Percentiles rank a stretch among this genome's conserved stretches.
These are phyloP conservation scores for Teratosphaeria destructans DNA, from an alignment of 2,329 filamentous ascomycete species.

Conservation along the genomic window DNA sequence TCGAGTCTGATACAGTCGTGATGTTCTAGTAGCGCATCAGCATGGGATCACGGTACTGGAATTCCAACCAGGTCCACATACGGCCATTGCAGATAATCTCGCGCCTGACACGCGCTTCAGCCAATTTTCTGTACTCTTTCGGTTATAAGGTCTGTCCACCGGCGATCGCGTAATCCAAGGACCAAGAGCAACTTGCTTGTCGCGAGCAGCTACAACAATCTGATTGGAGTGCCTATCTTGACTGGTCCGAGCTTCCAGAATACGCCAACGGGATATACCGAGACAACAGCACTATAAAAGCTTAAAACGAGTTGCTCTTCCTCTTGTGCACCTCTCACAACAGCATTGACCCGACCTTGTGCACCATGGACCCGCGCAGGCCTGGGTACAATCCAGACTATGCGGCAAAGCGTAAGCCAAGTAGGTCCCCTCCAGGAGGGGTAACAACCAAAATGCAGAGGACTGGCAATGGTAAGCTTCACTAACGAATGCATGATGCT, in stretches of 20 bases:
- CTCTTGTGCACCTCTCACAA: not conserved
- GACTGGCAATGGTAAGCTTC: not conserved
- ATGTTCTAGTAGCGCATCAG: constrained; percentile 40
- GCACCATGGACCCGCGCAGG: constrained; percentile 4
- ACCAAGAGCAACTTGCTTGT: not conserved
- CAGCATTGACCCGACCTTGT: not conserved
- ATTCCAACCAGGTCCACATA: not conserved
- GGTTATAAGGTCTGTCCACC: not conserved
- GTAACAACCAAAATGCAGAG: not conserved
- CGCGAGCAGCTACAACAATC: not conserved
- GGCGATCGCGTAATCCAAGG: not conserved
- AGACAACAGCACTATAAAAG: not conserved
- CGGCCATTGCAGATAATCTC: constrained; percentile 2
- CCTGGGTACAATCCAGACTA: not conserved
- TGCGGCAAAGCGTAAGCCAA: constrained; percentile 4
- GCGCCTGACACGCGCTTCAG: constrained; percentile 1
- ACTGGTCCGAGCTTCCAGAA: not conserved
- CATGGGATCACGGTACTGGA: not conserved
- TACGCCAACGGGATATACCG: not conserved
- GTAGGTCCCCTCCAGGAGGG: constrained; percentile 4
- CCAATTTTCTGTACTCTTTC: not conserved
- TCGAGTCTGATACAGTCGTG: constrained; percentile 83
- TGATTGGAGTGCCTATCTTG: not conserved
- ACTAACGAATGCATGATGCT: not conserved
- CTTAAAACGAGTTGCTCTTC: not conserved